Percentiles rank a stretch among this genome's conserved stretches.
Evolutionary conservation across 345 rosid genomes (phyloP).

Genomic region (Eucalyptus curtisii): DNA sequence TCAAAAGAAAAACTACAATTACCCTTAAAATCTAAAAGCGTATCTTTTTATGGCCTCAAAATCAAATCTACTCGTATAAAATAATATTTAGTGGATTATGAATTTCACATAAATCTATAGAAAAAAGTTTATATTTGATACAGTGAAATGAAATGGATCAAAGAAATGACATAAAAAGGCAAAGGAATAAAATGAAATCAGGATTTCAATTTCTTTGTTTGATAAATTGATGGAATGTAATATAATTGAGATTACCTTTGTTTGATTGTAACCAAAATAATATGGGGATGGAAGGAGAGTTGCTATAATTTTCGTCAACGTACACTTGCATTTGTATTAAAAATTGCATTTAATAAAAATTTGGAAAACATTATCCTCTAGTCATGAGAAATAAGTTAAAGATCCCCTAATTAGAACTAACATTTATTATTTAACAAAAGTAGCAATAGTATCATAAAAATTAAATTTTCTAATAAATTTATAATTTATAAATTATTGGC

Average conservation of each 20-base stretch:
- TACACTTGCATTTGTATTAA: not conserved
- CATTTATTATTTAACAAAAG: not conserved
- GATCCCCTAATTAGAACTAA: not conserved
- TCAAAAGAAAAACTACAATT: not conserved
- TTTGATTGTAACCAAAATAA: not conserved
- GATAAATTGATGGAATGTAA: fast-evolving
- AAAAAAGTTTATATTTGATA: not conserved
- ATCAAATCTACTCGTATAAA: no score
- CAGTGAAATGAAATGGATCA: not conserved
- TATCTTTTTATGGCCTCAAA: fast-evolving
- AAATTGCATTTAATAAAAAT: not conserved
- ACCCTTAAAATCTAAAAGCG: not conserved
- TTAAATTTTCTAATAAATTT: no score
- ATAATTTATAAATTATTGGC: not conserved
- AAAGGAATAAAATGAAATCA: not conserved
- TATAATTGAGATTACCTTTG: not conserved
- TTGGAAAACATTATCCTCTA: not conserved
- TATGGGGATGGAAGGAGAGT: not conserved
- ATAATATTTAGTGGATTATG: not conserved
- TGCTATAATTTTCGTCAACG: not conserved
- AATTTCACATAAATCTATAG: no score
- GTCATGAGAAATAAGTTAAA: not conserved
- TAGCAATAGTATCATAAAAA: not conserved
- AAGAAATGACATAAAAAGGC: not conserved
- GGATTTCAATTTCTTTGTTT: no score